Conservation (phyloP, 352 stramenopile species). For the Phytophthora sp. region DNA sequence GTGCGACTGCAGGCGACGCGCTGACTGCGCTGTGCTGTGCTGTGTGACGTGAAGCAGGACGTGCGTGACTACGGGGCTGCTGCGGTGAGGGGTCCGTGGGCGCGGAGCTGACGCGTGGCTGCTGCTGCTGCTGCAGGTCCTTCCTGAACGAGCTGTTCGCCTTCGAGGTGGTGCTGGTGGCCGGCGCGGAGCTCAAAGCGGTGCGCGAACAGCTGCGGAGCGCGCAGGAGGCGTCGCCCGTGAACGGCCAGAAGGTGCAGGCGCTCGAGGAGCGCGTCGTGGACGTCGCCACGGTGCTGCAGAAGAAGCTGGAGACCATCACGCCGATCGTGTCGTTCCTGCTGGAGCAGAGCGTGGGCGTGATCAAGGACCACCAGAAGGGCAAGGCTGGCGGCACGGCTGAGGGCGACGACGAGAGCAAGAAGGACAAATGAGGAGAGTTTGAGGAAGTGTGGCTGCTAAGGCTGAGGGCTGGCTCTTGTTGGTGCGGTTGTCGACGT, state of each 20-base stretch:
- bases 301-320: conserved; percentile 63
- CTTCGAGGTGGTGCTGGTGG: conserved; percentile 70
- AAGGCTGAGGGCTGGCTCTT: no score
- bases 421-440: no score
- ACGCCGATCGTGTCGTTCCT: conserved; percentile 66
- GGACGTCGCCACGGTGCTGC: conserved; percentile 52
- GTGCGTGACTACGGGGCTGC: no score
- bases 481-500: no score
- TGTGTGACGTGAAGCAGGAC: conserved; percentile 39
- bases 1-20: no score
- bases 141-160: conserved; percentile 73
- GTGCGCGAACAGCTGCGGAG: conserved; percentile 58
- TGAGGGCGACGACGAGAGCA: no score
- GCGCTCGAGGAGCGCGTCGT: conserved; percentile 62
- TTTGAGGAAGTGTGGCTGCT: no score
- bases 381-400: no score
- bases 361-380: conserved; percentile 1
- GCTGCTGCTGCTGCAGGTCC: conserved; percentile 28
- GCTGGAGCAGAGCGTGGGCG: conserved; percentile 51
- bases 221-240: conserved; percentile 41
- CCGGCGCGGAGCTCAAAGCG: conserved; percentile 64
- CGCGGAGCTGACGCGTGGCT: background rate
- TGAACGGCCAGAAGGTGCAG: conserved; percentile 51
- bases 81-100: no score
- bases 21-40: background rate